Conservation (phyloP, 2,329 filamentous ascomycete species). For the Calonectria henricotiae region DNA sequence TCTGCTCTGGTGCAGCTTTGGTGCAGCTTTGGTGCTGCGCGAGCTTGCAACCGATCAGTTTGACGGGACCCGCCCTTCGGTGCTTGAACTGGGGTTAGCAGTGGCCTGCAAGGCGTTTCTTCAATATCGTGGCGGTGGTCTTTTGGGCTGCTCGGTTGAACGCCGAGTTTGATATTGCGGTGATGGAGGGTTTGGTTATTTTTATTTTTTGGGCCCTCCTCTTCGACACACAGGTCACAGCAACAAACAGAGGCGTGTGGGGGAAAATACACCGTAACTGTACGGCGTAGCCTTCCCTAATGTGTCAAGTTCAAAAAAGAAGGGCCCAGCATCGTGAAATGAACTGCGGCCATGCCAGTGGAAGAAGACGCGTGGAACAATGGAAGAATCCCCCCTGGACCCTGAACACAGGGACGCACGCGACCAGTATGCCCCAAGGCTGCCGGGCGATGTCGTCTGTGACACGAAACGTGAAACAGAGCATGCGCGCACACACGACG, state of each 20-base stretch:
- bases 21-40: too few species aligned
- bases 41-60: constrained; percentile 12
- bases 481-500: background rate
- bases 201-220: background rate
- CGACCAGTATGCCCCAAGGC: constrained; percentile 2
- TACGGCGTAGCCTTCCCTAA: constrained; percentile 18
- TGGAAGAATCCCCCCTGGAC: constrained; percentile 11
- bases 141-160: constrained; percentile 1
- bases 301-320: constrained; percentile 5
- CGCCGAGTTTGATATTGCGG: background rate
- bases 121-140: background rate
- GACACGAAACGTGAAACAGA: constrained; percentile 22
- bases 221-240: background rate
- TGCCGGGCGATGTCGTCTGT: background rate
- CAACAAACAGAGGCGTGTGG: background rate
- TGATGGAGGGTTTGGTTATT: background rate
- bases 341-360: background rate
- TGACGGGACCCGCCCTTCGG: constrained; percentile 23
- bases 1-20: background rate
- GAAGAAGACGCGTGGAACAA: constrained; percentile 23
- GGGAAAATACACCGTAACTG: background rate
- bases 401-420: background rate
- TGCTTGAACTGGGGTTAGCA: constrained; percentile 30
- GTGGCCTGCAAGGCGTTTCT: constrained; percentile 17
- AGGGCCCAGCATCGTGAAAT: constrained; percentile 7